Percentiles rank a stretch among this genome's conserved stretches.
These are phyloP conservation scores for Tubosaeta sp. DNA, from an alignment of 768 basidiomycete species.

Conservation along the genomic window DNA sequence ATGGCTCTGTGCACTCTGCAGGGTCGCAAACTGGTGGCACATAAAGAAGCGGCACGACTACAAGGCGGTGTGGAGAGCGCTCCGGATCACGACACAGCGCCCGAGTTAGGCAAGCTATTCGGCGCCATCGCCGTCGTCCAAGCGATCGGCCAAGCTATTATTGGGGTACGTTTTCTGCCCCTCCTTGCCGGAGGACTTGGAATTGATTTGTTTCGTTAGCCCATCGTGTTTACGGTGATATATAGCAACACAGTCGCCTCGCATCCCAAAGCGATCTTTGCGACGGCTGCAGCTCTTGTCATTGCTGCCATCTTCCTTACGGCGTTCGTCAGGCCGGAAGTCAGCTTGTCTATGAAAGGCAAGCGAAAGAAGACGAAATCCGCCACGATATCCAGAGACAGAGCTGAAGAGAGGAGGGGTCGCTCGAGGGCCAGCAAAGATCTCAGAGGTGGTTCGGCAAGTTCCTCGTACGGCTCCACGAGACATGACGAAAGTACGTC, in stretches of 20 bases:
- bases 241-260: slow-evolving; percentile 61
- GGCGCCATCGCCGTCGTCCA: slow-evolving; percentile 68
- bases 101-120: slow-evolving; percentile 53
- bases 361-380: slow-evolving; percentile 6
- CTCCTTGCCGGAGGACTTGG: slow-evolving; percentile 8
- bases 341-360: slow-evolving; percentile 19
- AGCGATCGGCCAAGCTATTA: slow-evolving; percentile 60
- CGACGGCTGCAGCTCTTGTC: slow-evolving; percentile 53
- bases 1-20: slow-evolving; percentile 66
- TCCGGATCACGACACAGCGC: slow-evolving; percentile 30
- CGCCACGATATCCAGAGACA: slow-evolving; percentile 2
- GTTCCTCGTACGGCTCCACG: slow-evolving; percentile 16
- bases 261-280: slow-evolving; percentile 69
- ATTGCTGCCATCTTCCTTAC: slow-evolving; percentile 46
- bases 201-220: slow-evolving; percentile 38
- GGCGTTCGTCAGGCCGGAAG: slow-evolving; percentile 36
- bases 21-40: slow-evolving; percentile 21
- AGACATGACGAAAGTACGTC: slow-evolving; percentile 6
- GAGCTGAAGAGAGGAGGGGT: slow-evolving; percentile 16
- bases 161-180: slow-evolving; percentile 35
- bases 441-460: slow-evolving; percentile 31
- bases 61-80: slow-evolving; percentile 1
- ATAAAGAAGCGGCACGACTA: slow-evolving; percentile 33
- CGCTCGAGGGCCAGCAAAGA: slow-evolving; percentile 39
- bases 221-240: slow-evolving; percentile 61